Base-by-base conservation (phyloP, 2,329 filamentous ascomycete species). In the Verticillium nubilum region DNA sequence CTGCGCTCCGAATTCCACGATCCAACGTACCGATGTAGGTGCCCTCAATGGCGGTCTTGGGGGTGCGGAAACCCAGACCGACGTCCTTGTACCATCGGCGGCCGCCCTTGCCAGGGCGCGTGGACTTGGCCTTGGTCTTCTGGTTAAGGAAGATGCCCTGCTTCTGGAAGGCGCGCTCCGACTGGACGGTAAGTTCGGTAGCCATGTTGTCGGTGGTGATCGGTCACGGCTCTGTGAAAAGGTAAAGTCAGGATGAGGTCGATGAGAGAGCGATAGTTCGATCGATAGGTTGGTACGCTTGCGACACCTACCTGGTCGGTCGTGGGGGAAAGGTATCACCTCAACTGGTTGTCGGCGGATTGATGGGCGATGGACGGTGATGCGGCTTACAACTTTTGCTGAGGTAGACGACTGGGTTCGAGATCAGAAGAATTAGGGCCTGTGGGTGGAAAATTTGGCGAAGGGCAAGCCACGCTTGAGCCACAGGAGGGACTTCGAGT, bases 91-190 rank as follows among this genome's bases (percentile, higher is more conserved):
- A 97, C 92, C 80, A 83, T 93, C 93, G 89, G 82, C 91, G 90
- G 74, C 91, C 92, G 79, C 87, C 90, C 88, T 96, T 96, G 80
- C 92, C 92, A 73, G 89, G 89, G 79, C 88, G 89, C 80, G 84
- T 83, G 78, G 90, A 91, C 82, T 90, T 89, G 77, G 87, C 82
- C 86, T 92, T 92, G 80, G 85, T 83, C 90, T 99, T 99, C 78
- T 89, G 86, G 89, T 98, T 97, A 76, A 91, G 88, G 91, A 98
- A 99, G 87, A 99, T 97, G 80, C 95, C 95, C 88, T 99, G 94
- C 90, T 99, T 99, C 84, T 98, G 95, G 91, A 91, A 99, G 87
- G 95, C 95, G 86, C 95, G 94, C 90, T 99, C 95, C 80, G 92
- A 96, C 89, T 99, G 95, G 82, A 99, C 95, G 80, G 92, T 96